Base-by-base conservation (phyloP, 441 rosid species). In the Biscutella laevigata region DNA sequence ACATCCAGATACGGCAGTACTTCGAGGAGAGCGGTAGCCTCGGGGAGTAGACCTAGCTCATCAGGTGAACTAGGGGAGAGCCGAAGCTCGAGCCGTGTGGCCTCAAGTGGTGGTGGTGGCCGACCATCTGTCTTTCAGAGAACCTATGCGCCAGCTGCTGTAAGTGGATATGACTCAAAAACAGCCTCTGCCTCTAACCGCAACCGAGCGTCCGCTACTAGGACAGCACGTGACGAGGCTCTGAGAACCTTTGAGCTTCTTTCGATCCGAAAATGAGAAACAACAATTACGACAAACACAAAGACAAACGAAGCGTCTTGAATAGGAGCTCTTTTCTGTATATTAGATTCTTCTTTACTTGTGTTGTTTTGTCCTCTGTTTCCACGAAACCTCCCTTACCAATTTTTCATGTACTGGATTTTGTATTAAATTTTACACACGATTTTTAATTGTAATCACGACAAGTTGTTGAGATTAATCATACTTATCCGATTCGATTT, bases 201-300 rank as follows among this genome's bases (percentile, higher is more conserved):
- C 6, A 51, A 77, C 43, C 81, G 88, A 26, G 72, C 71, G 17
- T 56, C 71, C 6, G 69, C 77, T 35, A 46, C 81, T 11, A 79
- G 77, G 57, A 76, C 74, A 7, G 57, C 64, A 17, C 94, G 83
- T 10, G 91, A 86, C 66, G 95, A 83, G 39, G 75, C 87, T 29
- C 73, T 91, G 7, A 73, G 94, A 62, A 85, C 85, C 77, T 88
- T 91, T 5, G 98, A 91, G 80, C 76, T 81, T 47, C 91, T 91
- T 20, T 72, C 94, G 0, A 68, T 86, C 53, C 77, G 87, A 51
- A 84, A 80, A 56, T 82, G 70, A 84, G 27, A n/a, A n/a, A n/a
- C n/a, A n/a, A n/a, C n/a, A n/a, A n/a, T n/a, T n/a, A n/a, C n/a
- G n/a, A n/a, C n/a, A n/a, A n/a, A n/a, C n/a, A n/a, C n/a, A n/a